Conservation (phyloP, 352 stramenopile species). For the Globisporangium cederbergense region DNA sequence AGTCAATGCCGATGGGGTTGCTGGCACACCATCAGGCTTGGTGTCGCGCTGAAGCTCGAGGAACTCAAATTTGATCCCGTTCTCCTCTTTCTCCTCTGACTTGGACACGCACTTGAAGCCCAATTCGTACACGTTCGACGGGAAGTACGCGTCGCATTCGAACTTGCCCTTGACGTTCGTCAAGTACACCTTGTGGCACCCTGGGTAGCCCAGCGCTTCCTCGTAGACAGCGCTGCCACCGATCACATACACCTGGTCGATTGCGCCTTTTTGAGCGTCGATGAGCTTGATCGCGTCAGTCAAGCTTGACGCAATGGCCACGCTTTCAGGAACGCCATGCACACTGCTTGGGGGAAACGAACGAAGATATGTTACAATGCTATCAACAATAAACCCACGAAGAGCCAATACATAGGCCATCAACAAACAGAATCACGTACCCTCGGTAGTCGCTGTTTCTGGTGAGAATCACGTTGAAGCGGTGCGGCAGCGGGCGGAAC, state of each 20-base stretch:
- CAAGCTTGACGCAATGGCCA: slow-evolving; percentile 87
- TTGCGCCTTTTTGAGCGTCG: slow-evolving; percentile 47
- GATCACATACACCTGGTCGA: slow-evolving; percentile 97
- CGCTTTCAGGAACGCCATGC: slow-evolving; percentile 58
- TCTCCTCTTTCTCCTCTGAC: slow-evolving; percentile 70
- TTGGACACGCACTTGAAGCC: slow-evolving; percentile 43
- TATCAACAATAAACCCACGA: not conserved
- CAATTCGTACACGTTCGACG: slow-evolving; percentile 57
- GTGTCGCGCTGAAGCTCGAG: slow-evolving; percentile 47
- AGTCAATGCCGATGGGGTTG: not conserved
- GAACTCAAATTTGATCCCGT: slow-evolving; percentile 78
- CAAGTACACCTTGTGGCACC: slow-evolving; percentile 88
- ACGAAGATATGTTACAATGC: not conserved
- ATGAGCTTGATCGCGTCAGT: slow-evolving; percentile 90
- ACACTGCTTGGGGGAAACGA: not conserved
- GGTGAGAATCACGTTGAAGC: slow-evolving; percentile 96
- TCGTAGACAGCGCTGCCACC: slow-evolving; percentile 94
- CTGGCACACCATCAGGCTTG: slow-evolving; percentile 6
- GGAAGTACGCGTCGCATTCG: slow-evolving; percentile 94
- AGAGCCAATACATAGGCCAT: not conserved
- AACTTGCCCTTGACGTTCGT: slow-evolving; percentile 86
- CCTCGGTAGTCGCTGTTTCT: slow-evolving; percentile 57
- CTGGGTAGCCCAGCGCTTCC: slow-evolving; percentile 83
- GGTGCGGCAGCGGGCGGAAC: slow-evolving; percentile 93
- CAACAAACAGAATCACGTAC: slow-evolving; percentile 11